These are phyloP conservation scores for Aspergillus quadrilineatus DNA, from an alignment of 2,329 filamentous ascomycete species.

Conservation along the genomic window DNA sequence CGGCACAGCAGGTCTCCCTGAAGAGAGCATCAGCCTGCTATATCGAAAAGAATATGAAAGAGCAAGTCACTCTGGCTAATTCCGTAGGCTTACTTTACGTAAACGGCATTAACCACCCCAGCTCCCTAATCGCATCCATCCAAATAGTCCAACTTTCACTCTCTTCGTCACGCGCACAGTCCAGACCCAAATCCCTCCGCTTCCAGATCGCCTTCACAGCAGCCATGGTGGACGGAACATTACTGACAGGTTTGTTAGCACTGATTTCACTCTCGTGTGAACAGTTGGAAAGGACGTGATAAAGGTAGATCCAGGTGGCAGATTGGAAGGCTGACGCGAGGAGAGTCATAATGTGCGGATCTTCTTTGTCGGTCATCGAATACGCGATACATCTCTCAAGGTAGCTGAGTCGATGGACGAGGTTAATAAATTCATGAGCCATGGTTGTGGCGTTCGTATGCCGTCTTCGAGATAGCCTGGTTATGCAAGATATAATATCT, in stretches of 20 bases:
- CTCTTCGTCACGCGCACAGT: neutral
- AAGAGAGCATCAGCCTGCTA: neutral
- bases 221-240: constrained; percentile 4
- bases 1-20: too few species aligned
- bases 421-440: neutral
- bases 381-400: neutral
- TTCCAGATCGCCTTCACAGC: neutral
- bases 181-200: neutral
- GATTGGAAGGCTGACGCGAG: neutral
- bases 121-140: neutral
- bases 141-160: neutral
- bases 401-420: neutral
- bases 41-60: too few species aligned
- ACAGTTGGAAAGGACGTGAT: neutral
- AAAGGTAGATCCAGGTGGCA: constrained; percentile 5
- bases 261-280: neutral
- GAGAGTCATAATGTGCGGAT: neutral
- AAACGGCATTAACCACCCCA: constrained; percentile 4
- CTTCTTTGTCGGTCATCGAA: neutral
- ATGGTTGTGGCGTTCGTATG: neutral
- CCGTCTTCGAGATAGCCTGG: neutral
- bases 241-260: neutral
- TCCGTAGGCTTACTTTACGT: neutral
- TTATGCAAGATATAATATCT: constrained; percentile 3
- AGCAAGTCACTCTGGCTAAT: too few species aligned